Conservation (phyloP, 176 grass and related monocot species). For the Panicum miliaceum region DNA sequence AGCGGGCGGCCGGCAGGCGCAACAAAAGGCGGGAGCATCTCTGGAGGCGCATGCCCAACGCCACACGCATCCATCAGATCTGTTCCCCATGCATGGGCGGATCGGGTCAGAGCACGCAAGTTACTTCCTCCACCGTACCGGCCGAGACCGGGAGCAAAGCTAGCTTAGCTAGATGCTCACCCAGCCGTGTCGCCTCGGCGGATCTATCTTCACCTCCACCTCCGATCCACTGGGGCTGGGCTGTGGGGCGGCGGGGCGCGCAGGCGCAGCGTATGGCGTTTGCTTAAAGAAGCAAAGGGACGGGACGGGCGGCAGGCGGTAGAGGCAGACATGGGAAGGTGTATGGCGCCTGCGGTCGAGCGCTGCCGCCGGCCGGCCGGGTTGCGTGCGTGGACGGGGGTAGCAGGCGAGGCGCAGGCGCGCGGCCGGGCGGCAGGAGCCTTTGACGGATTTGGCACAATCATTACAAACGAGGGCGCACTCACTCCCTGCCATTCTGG, state of each 20-base stretch:
- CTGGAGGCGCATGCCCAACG: neutral
- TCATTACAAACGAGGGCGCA: conserved; percentile 73
- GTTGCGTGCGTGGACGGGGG: conserved; percentile 5
- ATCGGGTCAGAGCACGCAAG: conserved; percentile 3
- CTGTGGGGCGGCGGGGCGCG: too few relatives aligned
- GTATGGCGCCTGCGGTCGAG: neutral
- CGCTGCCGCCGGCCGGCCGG: neutral
- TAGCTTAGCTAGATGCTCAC: conserved; percentile 31
- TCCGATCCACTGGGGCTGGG: neutral
- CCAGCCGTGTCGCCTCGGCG: neutral
- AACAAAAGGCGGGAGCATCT: neutral
- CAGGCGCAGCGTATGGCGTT: neutral
- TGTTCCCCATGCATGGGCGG: conserved; percentile 40
- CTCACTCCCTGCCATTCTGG: conserved; percentile 60
- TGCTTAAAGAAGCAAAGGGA: conserved; percentile 50
- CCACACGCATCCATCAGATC: conserved; percentile 43
- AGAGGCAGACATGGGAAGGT: conserved; percentile 49
- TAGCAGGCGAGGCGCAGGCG: neutral
- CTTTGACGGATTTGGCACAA: conserved; percentile 80
- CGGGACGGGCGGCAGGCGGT: conserved; percentile 5
- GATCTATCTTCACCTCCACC: neutral
- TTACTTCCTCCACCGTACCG: neutral
- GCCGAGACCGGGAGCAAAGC: neutral
- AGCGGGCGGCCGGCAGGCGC: neutral
- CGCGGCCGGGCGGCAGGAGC: neutral